These are phyloP conservation scores for Daldinia childiae DNA, from an alignment of 495 filamentous ascomycete species.

Conservation along the genomic window DNA sequence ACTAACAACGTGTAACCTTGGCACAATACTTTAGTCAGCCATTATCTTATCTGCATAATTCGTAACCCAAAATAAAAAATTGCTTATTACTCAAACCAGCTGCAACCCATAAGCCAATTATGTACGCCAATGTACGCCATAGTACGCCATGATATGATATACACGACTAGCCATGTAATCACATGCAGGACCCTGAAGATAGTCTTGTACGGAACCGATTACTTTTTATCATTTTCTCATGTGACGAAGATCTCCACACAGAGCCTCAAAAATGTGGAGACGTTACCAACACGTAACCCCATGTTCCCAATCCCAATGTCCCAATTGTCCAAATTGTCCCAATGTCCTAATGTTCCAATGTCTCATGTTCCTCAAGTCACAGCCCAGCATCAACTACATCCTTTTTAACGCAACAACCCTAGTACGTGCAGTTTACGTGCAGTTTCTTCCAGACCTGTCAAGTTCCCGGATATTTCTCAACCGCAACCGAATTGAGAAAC, in stretches of 20 bases:
- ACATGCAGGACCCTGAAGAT: not conserved
- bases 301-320: too few species aligned
- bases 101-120: not conserved
- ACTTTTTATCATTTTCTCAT: not conserved
- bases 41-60: not conserved
- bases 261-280: not conserved
- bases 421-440: not conserved
- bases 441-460: not conserved
- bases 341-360: not conserved
- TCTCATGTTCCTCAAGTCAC: not conserved
- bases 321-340: too few species aligned
- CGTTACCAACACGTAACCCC: not conserved
- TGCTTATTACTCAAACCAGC: not conserved
- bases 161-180: not conserved
- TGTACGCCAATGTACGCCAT: too few species aligned
- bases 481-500: not conserved
- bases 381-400: not conserved
- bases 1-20: not conserved
- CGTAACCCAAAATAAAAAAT: not conserved
- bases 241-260: not conserved
- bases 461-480: not conserved
- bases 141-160: not conserved
- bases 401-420: not conserved
- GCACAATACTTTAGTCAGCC: not conserved
- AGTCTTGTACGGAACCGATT: not conserved